Base-by-base conservation (phyloP, 2,329 filamentous ascomycete genomes). In the Diaporthe sp. region DNA sequence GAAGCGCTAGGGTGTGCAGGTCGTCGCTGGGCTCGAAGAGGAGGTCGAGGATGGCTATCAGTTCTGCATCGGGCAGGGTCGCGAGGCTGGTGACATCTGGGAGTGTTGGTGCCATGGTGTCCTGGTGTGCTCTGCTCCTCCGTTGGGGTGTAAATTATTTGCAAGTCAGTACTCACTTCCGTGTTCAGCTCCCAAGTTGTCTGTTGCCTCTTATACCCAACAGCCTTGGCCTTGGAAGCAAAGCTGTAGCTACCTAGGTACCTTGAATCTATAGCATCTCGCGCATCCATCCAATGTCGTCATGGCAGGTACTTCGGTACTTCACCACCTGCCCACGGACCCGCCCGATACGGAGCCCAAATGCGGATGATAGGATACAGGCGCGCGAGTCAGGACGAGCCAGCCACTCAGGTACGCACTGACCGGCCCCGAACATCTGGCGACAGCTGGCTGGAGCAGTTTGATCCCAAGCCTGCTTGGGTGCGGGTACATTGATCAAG, bases 11-110 rank as follows among this genome's bases (percentile, higher is more conserved):
- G 17, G 89, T 87, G 83, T 96, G 95, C 1, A 98, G 91, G 70
- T 92, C 90, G 0, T 90, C 86, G 72, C 93, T 95, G 22, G 94
- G 94, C 83, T 98, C 96, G 84, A 98, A 98, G 76, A 98, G 92
- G 4, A 92, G 88, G 84, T 97, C 94, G 67, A 98, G 90, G 68
- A 92, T 86, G 6, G 84, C 81, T 51, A 87, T 88, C 74, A 94
- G 89, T 28, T 89, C 85, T 39, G 87, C 80, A 42, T 90, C 87
- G 25, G 91, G 82, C 67, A 93, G 88, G 62, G 85, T 84, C 37
- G 88, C 85, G 53, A 97, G 86, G 19, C 85, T 84, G 61, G 86
- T 82, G 79, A 93, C 87, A 39, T 88, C 82, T 17, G 94, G 94
- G 9, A 97, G 88, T 49, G 39, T 70, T 28, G 73, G 73, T 5